phyloP scores from a whole-genome alignment of 208 protist species.

The Wallacemonas rigidus region DNA sequence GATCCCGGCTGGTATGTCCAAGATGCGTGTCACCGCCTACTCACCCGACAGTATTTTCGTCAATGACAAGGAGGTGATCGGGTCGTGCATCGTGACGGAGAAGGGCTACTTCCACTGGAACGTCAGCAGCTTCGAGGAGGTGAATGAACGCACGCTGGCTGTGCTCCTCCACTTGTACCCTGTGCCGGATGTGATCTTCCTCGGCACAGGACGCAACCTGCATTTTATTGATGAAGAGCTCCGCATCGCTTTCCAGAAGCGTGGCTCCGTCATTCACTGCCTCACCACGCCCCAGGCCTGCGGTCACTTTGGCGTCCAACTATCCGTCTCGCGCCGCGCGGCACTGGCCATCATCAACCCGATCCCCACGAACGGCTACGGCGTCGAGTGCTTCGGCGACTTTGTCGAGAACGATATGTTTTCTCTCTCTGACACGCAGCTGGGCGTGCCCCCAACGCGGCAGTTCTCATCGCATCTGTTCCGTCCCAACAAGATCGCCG shows the following conservation, averaged over 20 bases:
- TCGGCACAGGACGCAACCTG: constrained; percentile 84
- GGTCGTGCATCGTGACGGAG: constrained; percentile 89
- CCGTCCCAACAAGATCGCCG: constrained; percentile 76
- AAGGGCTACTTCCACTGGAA: constrained; percentile 91
- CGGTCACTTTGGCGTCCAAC: constrained; percentile 83
- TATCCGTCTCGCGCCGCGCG: constrained; percentile 77
- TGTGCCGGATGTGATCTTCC: constrained; percentile 86
- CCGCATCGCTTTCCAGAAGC: constrained; percentile 86
- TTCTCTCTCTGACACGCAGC: constrained; percentile 79
- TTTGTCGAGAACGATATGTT: constrained; percentile 92
- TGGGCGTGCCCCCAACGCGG: constrained; percentile 75
- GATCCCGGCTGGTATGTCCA: constrained; percentile 69
- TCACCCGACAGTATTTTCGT: constrained; percentile 88
- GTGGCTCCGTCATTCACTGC: constrained; percentile 84
- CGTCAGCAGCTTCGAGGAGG: constrained; percentile 86
- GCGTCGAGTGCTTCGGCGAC: constrained; percentile 90
- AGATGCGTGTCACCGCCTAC: constrained; percentile 82
- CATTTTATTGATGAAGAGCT: constrained; percentile 90
- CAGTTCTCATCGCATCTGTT: constrained; percentile 80
- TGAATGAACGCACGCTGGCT: constrained; percentile 84
- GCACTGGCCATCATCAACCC: constrained; percentile 85
- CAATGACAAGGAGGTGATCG: constrained; percentile 90
- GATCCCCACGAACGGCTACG: constrained; percentile 87
- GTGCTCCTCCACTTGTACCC: constrained; percentile 86
- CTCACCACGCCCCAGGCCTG: constrained; percentile 86